Evolutionary conservation across 257 asterid genomes (phyloP), one percentile per base, ranked within the genome.

Genomic region (Solanum piurae): DNA sequence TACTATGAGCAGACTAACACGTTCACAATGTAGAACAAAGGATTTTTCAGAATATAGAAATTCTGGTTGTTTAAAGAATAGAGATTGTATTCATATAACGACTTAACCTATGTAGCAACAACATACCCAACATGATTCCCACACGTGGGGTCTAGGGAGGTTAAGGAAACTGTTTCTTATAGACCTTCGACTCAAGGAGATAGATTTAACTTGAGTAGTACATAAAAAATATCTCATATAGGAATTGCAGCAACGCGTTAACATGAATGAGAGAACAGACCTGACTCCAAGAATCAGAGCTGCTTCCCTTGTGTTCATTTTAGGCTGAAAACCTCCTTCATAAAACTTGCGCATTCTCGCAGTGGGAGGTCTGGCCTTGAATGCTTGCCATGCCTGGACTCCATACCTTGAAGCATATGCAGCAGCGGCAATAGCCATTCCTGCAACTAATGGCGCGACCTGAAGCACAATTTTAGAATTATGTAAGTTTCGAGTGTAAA

Each of bases 301-400:
- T 20, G 98, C 99, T 92, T 96, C 99, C 89, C 97, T 94, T 75
- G 94, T 92, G 18, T 94, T 96, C 98, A 96, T 96, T 89, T 87
- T 92, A 23, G 92, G 98, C 92, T 95, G 98, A 89, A 95, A 96
- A 89, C 99, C 99, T 71, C 99, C 99, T 74, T 94, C 98, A 20
- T 95, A 95, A 85, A 94, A 96, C 88, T 94, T 96, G 77, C 96
- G 98, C 93, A 94, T 72, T 90, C 96, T 92, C 38, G 90, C 94
- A 84, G 96, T 92, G 12, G 94, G 98, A 14, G 98, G 98, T 83
- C 99, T 94, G 49, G 98, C 96, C 90, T 95, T 96, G 89, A 93
- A 92, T 42, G 98, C 94, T 88, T 95, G 95, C 96, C 96, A 95
- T 25, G 98, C 98, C 91, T 93, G 93, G 90, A 96, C 90, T 89